Conservation (phyloP, 345 rosid species). For the Citrus hindsii region DNA sequence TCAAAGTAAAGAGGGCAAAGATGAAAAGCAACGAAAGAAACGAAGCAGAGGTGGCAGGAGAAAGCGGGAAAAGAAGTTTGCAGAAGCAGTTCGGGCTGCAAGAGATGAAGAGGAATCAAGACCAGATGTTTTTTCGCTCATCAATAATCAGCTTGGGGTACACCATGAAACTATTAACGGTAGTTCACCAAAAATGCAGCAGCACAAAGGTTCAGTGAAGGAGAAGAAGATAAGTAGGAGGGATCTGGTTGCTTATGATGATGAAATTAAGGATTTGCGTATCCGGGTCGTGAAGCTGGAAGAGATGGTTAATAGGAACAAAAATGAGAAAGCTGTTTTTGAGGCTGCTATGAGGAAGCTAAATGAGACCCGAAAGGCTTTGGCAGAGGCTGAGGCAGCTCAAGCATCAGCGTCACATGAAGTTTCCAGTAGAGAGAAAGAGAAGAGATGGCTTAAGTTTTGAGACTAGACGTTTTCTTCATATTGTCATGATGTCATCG, state of each 20-base stretch:
- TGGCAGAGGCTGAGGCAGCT: constrained; percentile 65
- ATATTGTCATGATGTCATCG: background rate
- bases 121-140: constrained; percentile 79
- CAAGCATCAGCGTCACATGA: constrained; percentile 72
- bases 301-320: constrained; percentile 77
- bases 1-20: constrained; percentile 37
- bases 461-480: constrained; percentile 16
- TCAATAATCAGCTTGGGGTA: constrained; percentile 58
- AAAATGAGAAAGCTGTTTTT: constrained; percentile 67
- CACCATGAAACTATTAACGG: constrained; percentile 36
- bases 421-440: constrained; percentile 70
- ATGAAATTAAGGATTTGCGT: constrained; percentile 68
- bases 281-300: constrained; percentile 57
- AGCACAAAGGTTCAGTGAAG: constrained; percentile 42
- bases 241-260: constrained; percentile 65
- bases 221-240: constrained; percentile 64
- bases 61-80: constrained; percentile 80
- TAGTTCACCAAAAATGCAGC: constrained; percentile 36
- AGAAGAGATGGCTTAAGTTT: constrained; percentile 95
- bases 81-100: constrained; percentile 64
- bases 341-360: constrained; percentile 79
- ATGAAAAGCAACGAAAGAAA: constrained; percentile 41
- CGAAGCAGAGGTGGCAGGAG: constrained; percentile 91
- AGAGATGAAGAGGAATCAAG: constrained; percentile 52
- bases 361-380: constrained; percentile 53